A percentile compares a stretch with the other conserved stretches of the same genome.
Evolutionary conservation across 2,329 filamentous ascomycete species (phyloP).

Genomic region (Aciculosporium take): DNA sequence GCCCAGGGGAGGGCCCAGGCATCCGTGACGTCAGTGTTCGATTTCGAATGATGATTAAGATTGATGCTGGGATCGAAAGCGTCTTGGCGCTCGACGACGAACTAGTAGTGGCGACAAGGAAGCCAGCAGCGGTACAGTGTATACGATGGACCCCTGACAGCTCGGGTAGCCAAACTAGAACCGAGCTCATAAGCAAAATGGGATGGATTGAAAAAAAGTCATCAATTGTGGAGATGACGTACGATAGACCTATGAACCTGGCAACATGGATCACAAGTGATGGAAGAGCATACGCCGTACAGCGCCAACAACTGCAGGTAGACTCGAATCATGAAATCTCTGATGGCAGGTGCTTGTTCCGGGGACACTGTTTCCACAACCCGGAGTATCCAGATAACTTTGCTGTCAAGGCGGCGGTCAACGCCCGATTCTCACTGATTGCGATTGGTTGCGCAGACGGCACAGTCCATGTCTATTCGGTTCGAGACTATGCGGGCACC

Average conservation of each 20-base stretch:
- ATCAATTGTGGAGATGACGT: conserved; percentile 69
- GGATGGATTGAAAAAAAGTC: conserved; percentile 68
- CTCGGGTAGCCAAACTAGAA: conserved; percentile 71
- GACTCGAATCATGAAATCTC: conserved; percentile 26
- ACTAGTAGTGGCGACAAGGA: conserved; percentile 77
- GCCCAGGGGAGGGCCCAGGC: conserved; percentile 67
- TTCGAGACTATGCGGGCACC: conserved; percentile 84
- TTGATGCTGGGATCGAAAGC: conserved; percentile 85
- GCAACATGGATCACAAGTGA: conserved; percentile 84
- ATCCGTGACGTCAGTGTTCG: conserved; percentile 78
- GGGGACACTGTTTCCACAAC: conserved; percentile 78
- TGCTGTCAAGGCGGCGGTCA: conserved; percentile 68
- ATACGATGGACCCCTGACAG: conserved; percentile 87
- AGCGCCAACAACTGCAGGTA: conserved; percentile 41
- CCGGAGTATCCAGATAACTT: conserved; percentile 45
- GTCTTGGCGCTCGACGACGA: conserved; percentile 86
- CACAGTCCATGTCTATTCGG: conserved; percentile 75
- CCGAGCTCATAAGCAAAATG: conserved; percentile 80
- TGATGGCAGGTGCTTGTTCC: conserved; percentile 57
- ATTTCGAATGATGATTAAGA: conserved; percentile 95
- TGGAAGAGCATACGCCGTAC: conserved; percentile 80
- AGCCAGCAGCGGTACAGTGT: conserved; percentile 89
- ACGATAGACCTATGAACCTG: conserved; percentile 93
- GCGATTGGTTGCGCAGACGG: conserved; percentile 74
- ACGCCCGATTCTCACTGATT: conserved; percentile 87